Base-by-base conservation (phyloP, 139 green algal species). In the Micractinium conductrix region DNA sequence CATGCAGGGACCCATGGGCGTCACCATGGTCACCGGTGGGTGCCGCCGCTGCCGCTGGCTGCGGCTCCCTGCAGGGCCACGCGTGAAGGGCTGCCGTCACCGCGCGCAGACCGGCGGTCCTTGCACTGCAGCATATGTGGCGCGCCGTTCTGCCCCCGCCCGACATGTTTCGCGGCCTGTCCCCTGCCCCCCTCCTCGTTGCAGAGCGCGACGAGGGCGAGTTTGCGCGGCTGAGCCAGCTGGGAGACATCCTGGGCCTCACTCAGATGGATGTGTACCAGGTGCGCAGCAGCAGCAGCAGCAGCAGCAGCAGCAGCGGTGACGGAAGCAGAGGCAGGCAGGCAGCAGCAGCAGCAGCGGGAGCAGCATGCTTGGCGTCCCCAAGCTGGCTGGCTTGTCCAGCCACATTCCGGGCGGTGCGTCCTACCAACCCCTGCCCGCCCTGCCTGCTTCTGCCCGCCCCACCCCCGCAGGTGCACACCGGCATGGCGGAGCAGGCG, bases 1-100 rank as follows among this genome's bases (percentile, higher is more conserved):
- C 37, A 90, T 98, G 38, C 89, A 94, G 79, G 92, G 98, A 70
- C 94, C 97, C 38, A 98, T 99, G 91, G 97, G 97, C 42, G 92
- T 94, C 42, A 83, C 80, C 67, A 88, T 90, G 86, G 86, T 89
- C n/a, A 86, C 81, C 6, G 80, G 80, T 85, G 80, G 42, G 78
- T 24, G 2, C 24, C n/a, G 65, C 33, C 4, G 16, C 5, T 30
- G 17, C 26, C 5, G 58, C 58, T 67, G 58, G 5, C 19, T n/a
- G 30, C n/a, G n/a, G n/a, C n/a, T n/a, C n/a, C n/a, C n/a, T n/a
- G n/a, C n/a, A n/a, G n/a, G n/a, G n/a, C n/a, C n/a, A n/a, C n/a
- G n/a, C n/a, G n/a, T n/a, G n/a, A n/a, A n/a, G n/a, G n/a, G n/a
- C n/a, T n/a, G n/a, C n/a, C n/a, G n/a, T n/a, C n/a, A n/a, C n/a